Conservation (phyloP, 176 grass and related monocot species). For the maize (Zea mays) region Zm-B73-REFERENCE-NAM-5.0 NC_050102.1:143411501-143412000, state of each 20-base stretch:
- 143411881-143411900: slow-evolving; percentile 64
- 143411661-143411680: slow-evolving; percentile 86
- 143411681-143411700: slow-evolving; percentile 77
- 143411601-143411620: slow-evolving; percentile 80
- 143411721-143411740: slow-evolving; percentile 59
- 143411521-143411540: not conserved
- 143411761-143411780: slow-evolving; percentile 43
- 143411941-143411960: slow-evolving; percentile 59
- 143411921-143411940: slow-evolving; percentile 86
- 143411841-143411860: not conserved
- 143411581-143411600: no score
- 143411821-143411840: not conserved
- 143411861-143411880: no score
- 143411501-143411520: slow-evolving; percentile 65
- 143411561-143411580: no score
- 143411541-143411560: no score
- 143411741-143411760: slow-evolving; percentile 66
- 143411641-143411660: slow-evolving; percentile 71
- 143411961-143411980: not conserved
- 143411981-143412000: not conserved
- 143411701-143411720: slow-evolving; percentile 53
- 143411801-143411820: not conserved
- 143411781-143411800: slow-evolving; percentile 12
- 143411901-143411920: slow-evolving; percentile 74
- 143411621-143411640: slow-evolving; percentile 62